phyloP scores from a whole-genome alignment of 2,329 filamentous ascomycete species.

The Sporothrix brasiliensis region DNA sequence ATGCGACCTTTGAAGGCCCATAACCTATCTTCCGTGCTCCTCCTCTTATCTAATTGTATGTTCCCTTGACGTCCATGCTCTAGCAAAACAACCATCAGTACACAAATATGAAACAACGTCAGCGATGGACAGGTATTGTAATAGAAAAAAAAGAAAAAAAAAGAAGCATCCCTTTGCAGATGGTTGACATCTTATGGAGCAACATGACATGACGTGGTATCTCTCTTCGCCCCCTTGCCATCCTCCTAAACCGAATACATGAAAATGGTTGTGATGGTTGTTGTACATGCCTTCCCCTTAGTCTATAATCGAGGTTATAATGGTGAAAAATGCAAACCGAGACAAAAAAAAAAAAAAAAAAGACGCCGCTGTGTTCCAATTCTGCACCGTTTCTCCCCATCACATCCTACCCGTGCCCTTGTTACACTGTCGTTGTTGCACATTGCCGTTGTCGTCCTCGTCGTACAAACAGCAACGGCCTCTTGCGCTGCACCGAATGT shows the following conservation, averaged over 20 bases:
- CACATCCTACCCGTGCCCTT: neutral
- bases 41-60: constrained; percentile 24
- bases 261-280: neutral
- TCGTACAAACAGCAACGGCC: constrained; percentile 15
- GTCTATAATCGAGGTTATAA: constrained; percentile 12
- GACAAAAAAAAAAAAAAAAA: neutral
- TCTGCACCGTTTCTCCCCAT: neutral
- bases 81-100: constrained; percentile 2
- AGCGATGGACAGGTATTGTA: constrained; percentile 1
- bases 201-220: constrained; percentile 21
- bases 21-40: neutral
- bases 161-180: neutral
- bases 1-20: neutral
- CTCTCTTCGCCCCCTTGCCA: neutral
- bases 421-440: neutral
- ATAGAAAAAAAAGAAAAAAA: neutral
- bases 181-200: constrained; percentile 16
- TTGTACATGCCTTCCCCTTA: constrained; percentile 10
- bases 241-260: constrained; percentile 17
- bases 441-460: neutral
- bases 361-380: constrained; percentile 3
- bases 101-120: neutral
- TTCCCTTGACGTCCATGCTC: neutral
- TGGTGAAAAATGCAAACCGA: neutral
- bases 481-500: neutral